Percentiles rank a stretch among this genome's conserved stretches.
phyloP scores from a whole-genome alignment of 371 early-diverging fungal species.

The Rhizopus microsporus region DNA sequence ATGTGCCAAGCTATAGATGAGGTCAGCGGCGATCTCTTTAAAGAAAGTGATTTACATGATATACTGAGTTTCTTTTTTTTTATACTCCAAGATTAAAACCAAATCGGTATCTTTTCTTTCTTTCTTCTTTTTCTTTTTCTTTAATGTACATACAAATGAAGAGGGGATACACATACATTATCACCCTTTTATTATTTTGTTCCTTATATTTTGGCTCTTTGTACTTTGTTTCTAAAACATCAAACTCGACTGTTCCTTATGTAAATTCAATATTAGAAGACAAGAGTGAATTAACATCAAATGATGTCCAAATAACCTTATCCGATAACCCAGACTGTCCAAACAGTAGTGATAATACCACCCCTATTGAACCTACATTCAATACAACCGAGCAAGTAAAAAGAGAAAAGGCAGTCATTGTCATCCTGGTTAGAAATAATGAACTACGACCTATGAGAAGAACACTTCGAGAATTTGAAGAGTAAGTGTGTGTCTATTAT shows the following conservation, averaged over 20 bases:
- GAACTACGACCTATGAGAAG: conserved; percentile 73
- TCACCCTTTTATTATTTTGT: conserved; percentile 13
- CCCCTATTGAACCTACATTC: background rate
- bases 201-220: conserved; percentile 22
- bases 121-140: conserved; percentile 3
- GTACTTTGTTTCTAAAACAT: conserved; percentile 19
- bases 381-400: background rate
- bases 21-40: no score
- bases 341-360: no score
- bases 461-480: conserved; percentile 80
- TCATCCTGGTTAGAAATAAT: conserved; percentile 71
- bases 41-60: no score
- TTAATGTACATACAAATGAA: conserved; percentile 12
- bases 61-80: no score
- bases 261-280: conserved; percentile 11
- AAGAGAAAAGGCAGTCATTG: conserved; percentile 51
- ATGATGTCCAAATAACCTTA: background rate
- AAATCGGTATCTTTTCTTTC: conserved; percentile 4
- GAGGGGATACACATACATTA: conserved; percentile 17
- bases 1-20: no score
- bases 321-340: no score
- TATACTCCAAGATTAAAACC: no score
- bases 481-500: conserved; percentile 35
- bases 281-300: conserved; percentile 1
- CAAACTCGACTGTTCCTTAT: conserved; percentile 6